A percentile compares a stretch with the other conserved stretches of the same genome.
These are phyloP conservation scores for Anthostomella pinea DNA, from an alignment of 2,329 filamentous ascomycete genomes.

Conservation along the genomic window DNA sequence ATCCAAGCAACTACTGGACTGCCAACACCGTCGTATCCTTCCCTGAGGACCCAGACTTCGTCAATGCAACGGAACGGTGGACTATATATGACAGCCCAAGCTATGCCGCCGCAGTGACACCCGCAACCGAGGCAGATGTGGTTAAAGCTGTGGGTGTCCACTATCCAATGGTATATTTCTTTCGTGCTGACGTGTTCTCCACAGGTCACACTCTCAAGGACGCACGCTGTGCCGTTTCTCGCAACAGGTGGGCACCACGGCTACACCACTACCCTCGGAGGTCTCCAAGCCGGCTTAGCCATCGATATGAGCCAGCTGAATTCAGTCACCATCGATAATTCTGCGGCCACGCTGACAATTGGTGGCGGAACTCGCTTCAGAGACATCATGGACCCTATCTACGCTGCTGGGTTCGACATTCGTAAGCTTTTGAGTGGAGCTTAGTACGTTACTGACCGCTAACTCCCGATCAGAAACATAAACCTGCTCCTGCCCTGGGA, in stretches of 20 bases:
- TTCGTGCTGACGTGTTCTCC: too few relatives aligned
- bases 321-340: constrained; percentile 15
- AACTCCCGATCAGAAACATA: constrained; percentile 10
- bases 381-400: constrained; percentile 4
- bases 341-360: constrained; percentile 17
- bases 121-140: background rate
- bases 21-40: too few relatives aligned
- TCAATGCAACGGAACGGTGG: background rate
- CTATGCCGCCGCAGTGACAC: background rate
- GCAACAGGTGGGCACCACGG: constrained; percentile 13
- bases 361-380: constrained; percentile 3
- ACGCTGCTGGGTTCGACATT: constrained; percentile 7
- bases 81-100: background rate
- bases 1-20: too few relatives aligned
- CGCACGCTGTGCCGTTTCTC: constrained; percentile 7
- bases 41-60: background rate
- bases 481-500: constrained; percentile 11
- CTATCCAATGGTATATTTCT: too few relatives aligned
- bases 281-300: constrained; percentile 5
- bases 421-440: constrained; percentile 2
- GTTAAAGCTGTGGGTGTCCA: too few relatives aligned
- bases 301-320: constrained; percentile 25
- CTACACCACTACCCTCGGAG: constrained; percentile 2
- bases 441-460: background rate
- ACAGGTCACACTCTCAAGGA: constrained; percentile 8